Conservation (phyloP, 116 monocot species). For the Iris pallida region DNA sequence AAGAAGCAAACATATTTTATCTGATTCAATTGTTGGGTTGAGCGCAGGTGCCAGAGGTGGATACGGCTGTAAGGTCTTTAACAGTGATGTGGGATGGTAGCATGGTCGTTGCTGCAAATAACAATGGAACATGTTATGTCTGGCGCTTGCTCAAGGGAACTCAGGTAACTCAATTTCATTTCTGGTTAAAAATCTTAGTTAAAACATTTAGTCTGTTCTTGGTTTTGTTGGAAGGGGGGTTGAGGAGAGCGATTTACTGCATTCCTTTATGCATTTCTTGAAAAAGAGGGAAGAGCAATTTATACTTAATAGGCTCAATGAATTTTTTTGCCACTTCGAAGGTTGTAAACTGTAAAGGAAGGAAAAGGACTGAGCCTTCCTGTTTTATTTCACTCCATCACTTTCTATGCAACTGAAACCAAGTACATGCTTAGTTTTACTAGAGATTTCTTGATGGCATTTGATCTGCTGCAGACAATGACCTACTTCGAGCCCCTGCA, state of each 20-base stretch:
- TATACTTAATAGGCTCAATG: no score
- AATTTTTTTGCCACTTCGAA: no score
- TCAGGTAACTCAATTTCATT: slow-evolving; percentile 41
- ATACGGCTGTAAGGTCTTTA: slow-evolving; percentile 91
- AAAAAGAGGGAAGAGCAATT: no score
- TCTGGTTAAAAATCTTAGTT: neutral
- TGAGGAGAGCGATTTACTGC: no score
- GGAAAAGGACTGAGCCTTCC: no score
- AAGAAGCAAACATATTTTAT: neutral
- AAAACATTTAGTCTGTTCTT: neutral
- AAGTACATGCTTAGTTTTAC: neutral
- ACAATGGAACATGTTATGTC: slow-evolving; percentile 93
- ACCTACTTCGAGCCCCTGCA: slow-evolving; percentile 96
- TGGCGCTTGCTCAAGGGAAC: slow-evolving; percentile 87
- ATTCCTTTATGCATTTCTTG: no score
- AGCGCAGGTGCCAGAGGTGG: slow-evolving; percentile 94
- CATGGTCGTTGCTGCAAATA: slow-evolving; percentile 98
- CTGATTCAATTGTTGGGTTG: neutral
- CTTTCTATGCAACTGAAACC: neutral
- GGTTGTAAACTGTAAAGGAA: no score
- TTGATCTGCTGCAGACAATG: slow-evolving; percentile 63
- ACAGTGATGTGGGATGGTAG: slow-evolving; percentile 99
- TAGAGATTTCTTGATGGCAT: neutral
- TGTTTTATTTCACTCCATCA: no score
- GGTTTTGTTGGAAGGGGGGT: no score